These are phyloP conservation scores for Kwoniella botswanensis DNA, from an alignment of 768 basidiomycete genomes.

Conservation along the genomic window DNA sequence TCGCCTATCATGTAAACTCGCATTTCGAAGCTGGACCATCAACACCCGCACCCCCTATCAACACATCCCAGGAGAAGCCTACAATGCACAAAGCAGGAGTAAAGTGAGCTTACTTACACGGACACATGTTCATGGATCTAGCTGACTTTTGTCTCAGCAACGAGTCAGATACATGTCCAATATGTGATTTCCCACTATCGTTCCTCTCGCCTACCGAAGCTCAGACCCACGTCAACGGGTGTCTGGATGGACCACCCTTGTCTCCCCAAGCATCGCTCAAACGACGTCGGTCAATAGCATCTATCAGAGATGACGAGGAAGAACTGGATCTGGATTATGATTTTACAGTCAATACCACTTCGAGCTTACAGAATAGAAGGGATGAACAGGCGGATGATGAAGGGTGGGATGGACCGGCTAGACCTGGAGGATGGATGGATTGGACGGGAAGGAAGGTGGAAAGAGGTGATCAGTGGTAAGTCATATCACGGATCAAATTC, in stretches of 20 bases:
- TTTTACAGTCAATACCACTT: background rate
- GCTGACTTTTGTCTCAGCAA: too few relatives aligned
- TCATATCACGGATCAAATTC: background rate
- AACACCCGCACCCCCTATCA: background rate
- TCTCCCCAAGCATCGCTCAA: background rate
- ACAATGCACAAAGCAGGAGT: background rate
- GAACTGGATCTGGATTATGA: conserved; percentile 12
- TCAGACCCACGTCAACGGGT: conserved; percentile 43
- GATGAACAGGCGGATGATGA: conserved; percentile 5
- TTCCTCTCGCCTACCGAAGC: conserved; percentile 18
- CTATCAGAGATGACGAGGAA: background rate
- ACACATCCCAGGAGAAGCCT: background rate
- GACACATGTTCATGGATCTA: background rate
- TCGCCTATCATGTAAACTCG: conserved; percentile 48
- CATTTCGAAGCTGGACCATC: conserved; percentile 40
- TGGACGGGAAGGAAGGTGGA: conserved; percentile 41
- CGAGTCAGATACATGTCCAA: conserved; percentile 23
- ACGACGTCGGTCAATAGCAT: background rate
- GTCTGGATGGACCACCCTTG: conserved; percentile 35
- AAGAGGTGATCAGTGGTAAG: conserved; percentile 49
- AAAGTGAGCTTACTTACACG: background rate
- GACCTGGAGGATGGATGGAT: conserved; percentile 41
- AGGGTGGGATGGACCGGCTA: conserved; percentile 49
- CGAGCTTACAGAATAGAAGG: background rate
- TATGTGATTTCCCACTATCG: conserved; percentile 41